Evolutionary conservation across 352 stramenopile species (phyloP).

Genomic region (Phytophthora uliginosa): DNA sequence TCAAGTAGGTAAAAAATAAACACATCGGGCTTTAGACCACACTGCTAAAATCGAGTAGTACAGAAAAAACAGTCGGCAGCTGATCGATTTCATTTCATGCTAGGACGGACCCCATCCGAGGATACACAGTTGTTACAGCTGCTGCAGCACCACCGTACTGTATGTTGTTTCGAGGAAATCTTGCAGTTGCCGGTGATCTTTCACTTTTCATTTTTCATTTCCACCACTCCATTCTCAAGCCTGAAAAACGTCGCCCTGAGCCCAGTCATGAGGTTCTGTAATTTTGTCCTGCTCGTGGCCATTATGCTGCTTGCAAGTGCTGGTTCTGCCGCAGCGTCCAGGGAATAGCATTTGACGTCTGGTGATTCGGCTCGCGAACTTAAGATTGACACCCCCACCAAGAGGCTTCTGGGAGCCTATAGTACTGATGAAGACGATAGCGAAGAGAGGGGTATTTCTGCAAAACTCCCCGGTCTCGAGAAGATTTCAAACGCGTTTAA

Average conservation of each 20-base stretch:
- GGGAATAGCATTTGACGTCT: not conserved
- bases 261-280: not conserved
- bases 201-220: no score
- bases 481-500: not conserved
- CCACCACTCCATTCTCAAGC: no score
- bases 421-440: not conserved
- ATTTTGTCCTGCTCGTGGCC: not conserved
- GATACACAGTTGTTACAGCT: no score
- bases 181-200: no score
- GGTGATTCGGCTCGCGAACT: not conserved
- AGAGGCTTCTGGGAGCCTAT: not conserved
- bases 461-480: not conserved
- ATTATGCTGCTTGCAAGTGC: not conserved
- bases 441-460: not conserved
- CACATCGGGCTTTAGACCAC: no score
- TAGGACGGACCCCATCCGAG: no score
- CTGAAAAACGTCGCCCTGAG: not conserved
- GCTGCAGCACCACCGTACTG: no score
- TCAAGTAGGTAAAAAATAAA: no score
- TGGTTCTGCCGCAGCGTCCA: not conserved
- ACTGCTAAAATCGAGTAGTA: no score
- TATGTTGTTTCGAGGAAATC: no score
- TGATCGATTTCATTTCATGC: no score
- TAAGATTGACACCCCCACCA: not conserved
- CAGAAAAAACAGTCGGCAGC: no score